Conservation (phyloP, 2,329 filamentous ascomycete genomes). For the Uncinocarpus reesii region DNA sequence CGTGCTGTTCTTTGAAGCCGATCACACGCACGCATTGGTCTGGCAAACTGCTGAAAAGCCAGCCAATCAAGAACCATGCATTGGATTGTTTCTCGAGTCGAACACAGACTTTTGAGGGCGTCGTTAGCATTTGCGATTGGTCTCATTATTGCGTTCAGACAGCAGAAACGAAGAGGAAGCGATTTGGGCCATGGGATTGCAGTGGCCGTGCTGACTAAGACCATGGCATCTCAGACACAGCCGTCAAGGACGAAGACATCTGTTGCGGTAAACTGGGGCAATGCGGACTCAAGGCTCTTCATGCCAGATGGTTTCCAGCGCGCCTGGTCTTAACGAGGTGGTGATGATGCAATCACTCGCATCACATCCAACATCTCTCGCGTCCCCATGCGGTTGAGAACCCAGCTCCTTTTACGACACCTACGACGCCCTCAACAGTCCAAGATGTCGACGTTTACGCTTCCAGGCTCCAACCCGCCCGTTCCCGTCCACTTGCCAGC, state of each 20-base stretch:
- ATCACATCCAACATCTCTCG: background rate
- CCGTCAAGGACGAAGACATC: no score
- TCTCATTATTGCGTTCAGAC: background rate
- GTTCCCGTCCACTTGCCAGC: conserved; percentile 36
- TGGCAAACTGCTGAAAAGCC: background rate
- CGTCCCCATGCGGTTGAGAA: conserved; percentile 3
- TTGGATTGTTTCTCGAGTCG: background rate
- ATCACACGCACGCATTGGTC: conserved; percentile 1
- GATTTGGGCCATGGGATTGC: no score
- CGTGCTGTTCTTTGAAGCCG: background rate
- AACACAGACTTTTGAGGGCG: background rate
- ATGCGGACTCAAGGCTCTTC: no score
- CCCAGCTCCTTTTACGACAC: background rate
- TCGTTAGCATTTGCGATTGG: background rate
- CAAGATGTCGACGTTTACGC: conserved; percentile 36
- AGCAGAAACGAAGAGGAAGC: background rate
- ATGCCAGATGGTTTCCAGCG: no score
- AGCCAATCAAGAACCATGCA: background rate
- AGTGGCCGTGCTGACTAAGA: no score
- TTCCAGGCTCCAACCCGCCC: conserved; percentile 26
- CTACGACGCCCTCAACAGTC: background rate
- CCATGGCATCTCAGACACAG: no score
- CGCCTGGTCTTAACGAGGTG: background rate
- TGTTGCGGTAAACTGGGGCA: no score
- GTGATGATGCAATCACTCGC: background rate